These are phyloP conservation scores for Elongisporangium undulatum DNA, from an alignment of 352 stramenopile genomes.

Conservation along the genomic window DNA sequence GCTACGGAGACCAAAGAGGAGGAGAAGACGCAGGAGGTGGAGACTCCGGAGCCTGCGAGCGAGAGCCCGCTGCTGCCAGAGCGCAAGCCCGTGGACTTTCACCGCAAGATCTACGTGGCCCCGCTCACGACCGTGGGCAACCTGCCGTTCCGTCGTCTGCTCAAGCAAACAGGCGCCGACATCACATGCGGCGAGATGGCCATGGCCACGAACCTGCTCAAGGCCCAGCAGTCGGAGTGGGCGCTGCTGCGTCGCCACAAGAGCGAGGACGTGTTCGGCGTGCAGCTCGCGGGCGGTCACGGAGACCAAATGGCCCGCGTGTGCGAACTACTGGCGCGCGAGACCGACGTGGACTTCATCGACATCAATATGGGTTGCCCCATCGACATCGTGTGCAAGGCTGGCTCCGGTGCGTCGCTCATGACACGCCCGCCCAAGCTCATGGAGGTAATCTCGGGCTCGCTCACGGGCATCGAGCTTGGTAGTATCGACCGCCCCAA, in stretches of 20 bases:
- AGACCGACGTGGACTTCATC: slow-evolving; percentile 96
- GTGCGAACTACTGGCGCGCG: slow-evolving; percentile 91
- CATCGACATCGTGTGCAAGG: slow-evolving; percentile 93
- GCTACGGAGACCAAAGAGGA: slow-evolving; percentile 4
- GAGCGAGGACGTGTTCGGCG: slow-evolving; percentile 97
- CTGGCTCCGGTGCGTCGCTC: slow-evolving; percentile 89
- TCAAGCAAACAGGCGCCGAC: slow-evolving; percentile 97
- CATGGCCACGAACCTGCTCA: slow-evolving; percentile 93
- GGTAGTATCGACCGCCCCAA: slow-evolving; percentile 30
- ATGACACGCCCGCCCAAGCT: slow-evolving; percentile 93
- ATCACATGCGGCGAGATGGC: slow-evolving; percentile 99
- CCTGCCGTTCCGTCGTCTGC: slow-evolving; percentile 96
- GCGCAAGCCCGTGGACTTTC: slow-evolving; percentile 94
- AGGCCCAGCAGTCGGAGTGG: slow-evolving; percentile 96
- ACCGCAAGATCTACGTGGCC: slow-evolving; percentile 98
- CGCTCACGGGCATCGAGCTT: slow-evolving; percentile 82
- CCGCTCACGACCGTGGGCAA: slow-evolving; percentile 99
- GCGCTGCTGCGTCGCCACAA: slow-evolving; percentile 95
- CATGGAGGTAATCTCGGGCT: slow-evolving; percentile 83
- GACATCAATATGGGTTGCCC: slow-evolving; percentile 99
- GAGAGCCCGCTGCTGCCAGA: slow-evolving; percentile 53
- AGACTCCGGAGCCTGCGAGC: slow-evolving; percentile 27
- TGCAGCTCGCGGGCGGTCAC: slow-evolving; percentile 94
- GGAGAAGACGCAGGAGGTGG: slow-evolving; percentile 4
- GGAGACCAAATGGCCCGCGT: slow-evolving; percentile 92